A percentile compares a stretch with the other conserved stretches of the same genome.
phyloP scores from a whole-genome alignment of 2,329 filamentous ascomycete genomes.

The Cladobotryum mycophilum region DNA sequence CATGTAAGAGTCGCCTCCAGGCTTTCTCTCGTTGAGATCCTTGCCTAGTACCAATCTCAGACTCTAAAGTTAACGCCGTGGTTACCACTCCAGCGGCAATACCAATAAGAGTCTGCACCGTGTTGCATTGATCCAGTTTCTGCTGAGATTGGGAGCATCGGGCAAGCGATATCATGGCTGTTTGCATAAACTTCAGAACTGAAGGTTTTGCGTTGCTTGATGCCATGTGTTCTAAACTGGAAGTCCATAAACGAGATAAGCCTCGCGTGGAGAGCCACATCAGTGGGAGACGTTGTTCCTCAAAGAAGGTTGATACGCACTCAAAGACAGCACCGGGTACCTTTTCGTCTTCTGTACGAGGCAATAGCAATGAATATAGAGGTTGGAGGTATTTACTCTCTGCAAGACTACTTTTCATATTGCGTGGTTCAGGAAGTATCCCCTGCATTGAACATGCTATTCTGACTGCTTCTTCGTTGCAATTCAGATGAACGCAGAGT shows the following conservation, averaged over 20 bases:
- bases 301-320: slow-evolving; percentile 19
- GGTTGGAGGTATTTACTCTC: slow-evolving; percentile 18
- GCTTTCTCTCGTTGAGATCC: slow-evolving; percentile 11
- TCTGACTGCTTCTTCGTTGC: slow-evolving; percentile 22
- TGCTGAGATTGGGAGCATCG: slow-evolving; percentile 6
- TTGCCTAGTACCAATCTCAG: slow-evolving; percentile 3
- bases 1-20: slow-evolving; percentile 20
- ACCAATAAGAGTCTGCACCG: slow-evolving; percentile 23
- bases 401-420: slow-evolving; percentile 10
- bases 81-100: slow-evolving; percentile 25
- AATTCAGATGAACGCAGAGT: slow-evolving; percentile 23
- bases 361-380: slow-evolving; percentile 16
- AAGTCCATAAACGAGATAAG: slow-evolving; percentile 22
- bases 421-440: slow-evolving; percentile 14
- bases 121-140: slow-evolving; percentile 6
- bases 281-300: slow-evolving; percentile 15
- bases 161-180: slow-evolving; percentile 19
- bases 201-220: slow-evolving; percentile 17
- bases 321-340: slow-evolving; percentile 15
- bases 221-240: slow-evolving; percentile 19
- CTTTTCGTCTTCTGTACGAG: slow-evolving; percentile 5
- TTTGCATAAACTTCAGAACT: slow-evolving; percentile 18
- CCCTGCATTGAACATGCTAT: slow-evolving; percentile 17
- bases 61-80: slow-evolving; percentile 17
- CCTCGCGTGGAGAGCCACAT: slow-evolving; percentile 20